phyloP scores from a whole-genome alignment of 192 early-diverging fungal genomes.

The Gigaspora rosea region DNA sequence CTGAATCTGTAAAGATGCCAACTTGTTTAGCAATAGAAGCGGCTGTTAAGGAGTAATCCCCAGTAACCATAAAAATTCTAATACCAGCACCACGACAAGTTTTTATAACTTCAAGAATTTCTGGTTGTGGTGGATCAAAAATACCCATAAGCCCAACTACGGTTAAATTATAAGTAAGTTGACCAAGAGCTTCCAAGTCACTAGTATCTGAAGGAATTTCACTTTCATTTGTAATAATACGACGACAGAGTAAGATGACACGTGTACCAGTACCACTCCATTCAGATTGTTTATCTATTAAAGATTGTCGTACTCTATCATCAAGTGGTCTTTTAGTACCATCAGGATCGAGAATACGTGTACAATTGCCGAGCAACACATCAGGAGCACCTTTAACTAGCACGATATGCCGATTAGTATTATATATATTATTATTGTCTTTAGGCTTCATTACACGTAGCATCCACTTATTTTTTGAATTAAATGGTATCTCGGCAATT shows the following conservation, averaged over 20 bases:
- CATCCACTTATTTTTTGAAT: slow-evolving; percentile 75
- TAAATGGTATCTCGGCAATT: slow-evolving; percentile 67
- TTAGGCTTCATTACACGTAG: slow-evolving; percentile 39
- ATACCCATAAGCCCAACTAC: slow-evolving; percentile 78
- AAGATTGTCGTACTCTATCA: slow-evolving; percentile 32
- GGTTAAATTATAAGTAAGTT: slow-evolving; percentile 53
- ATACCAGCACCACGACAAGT: slow-evolving; percentile 64
- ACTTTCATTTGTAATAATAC: neutral
- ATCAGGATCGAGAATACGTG: slow-evolving; percentile 38
- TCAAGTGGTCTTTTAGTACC: slow-evolving; percentile 46
- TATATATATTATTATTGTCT: slow-evolving; percentile 35
- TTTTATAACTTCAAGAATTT: slow-evolving; percentile 63
- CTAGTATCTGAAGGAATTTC: neutral
- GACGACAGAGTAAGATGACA: slow-evolving; percentile 49
- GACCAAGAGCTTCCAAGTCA: slow-evolving; percentile 35
- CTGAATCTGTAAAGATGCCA: slow-evolving; percentile 61
- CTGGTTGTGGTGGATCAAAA: slow-evolving; percentile 74
- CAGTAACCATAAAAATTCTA: slow-evolving; percentile 85
- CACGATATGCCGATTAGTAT: slow-evolving; percentile 41
- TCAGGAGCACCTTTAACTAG: slow-evolving; percentile 80
- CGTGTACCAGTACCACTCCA: slow-evolving; percentile 63
- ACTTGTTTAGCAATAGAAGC: slow-evolving; percentile 76
- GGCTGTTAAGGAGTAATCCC: slow-evolving; percentile 78
- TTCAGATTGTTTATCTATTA: slow-evolving; percentile 47
- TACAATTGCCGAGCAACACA: slow-evolving; percentile 59